Percentiles rank a stretch among this genome's conserved stretches.
Conservation (phyloP, 495 filamentous ascomycete species). For the Neurospora tetrasperma region DNA sequence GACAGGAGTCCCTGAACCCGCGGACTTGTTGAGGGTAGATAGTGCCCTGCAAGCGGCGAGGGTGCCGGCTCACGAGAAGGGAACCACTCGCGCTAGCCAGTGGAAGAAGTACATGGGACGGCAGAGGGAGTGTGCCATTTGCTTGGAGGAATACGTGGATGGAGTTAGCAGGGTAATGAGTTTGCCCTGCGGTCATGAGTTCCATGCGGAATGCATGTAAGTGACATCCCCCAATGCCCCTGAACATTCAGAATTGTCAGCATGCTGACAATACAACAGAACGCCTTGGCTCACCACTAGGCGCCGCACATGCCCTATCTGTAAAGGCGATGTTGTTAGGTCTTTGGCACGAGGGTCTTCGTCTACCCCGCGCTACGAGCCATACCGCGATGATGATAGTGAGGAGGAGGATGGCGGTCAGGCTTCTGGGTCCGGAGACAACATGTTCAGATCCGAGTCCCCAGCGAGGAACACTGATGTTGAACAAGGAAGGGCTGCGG, state of each 20-base stretch:
- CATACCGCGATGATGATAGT: slow-evolving; percentile 37
- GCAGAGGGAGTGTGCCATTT: slow-evolving; percentile 94
- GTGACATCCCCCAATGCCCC: slow-evolving; percentile 25
- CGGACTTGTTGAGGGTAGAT: slow-evolving; percentile 24
- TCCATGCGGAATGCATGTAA: slow-evolving; percentile 98
- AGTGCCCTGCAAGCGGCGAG: slow-evolving; percentile 25
- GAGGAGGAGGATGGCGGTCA: slow-evolving; percentile 28
- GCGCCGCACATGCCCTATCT: slow-evolving; percentile 92
- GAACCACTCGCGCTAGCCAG: slow-evolving; percentile 40
- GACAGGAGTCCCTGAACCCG: slow-evolving; percentile 43
- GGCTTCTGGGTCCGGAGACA: slow-evolving; percentile 7
- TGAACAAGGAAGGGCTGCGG: slow-evolving; percentile 17
- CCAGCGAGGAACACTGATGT: slow-evolving; percentile 12
- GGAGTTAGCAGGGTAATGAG: slow-evolving; percentile 94
- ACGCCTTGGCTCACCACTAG: slow-evolving; percentile 97
- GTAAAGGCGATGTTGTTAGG: slow-evolving; percentile 88
- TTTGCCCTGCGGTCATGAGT: slow-evolving; percentile 96
- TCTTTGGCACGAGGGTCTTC: slow-evolving; percentile 39
- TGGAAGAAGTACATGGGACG: slow-evolving; percentile 76
- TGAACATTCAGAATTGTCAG: neutral
- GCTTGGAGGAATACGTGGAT: slow-evolving; percentile 92
- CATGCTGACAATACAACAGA: slow-evolving; percentile 38
- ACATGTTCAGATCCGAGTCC: slow-evolving; percentile 8
- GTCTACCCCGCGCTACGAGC: slow-evolving; percentile 36
- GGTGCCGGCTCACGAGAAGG: slow-evolving; percentile 38